Evolutionary conservation across 257 asterid genomes (phyloP), one percentile per base, ranked within the genome.

Genomic region (Handroanthus guayacan): DNA sequence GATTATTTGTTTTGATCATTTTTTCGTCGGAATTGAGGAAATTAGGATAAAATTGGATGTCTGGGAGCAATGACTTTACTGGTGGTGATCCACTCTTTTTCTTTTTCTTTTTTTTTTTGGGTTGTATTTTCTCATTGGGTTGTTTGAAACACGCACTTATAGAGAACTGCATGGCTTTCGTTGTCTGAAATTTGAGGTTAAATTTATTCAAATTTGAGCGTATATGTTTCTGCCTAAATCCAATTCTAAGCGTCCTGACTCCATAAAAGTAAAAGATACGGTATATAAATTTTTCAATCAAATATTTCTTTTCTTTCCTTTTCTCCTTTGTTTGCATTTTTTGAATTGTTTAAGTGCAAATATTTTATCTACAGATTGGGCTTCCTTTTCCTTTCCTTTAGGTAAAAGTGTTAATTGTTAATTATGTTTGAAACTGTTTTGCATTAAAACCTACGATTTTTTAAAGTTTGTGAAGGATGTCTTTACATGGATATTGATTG

Each of bases 41-140:
- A 63, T 64, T 17, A 61, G 74, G 45, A 17, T 17, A 54, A 17
- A 4, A 6, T n/a, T 20, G 50, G 17, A 25, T n/a, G 38, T 70
- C 1, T 58, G 54, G 74, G 61, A 77, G 84, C 66, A 61, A 74
- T 71, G 51, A 13, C 80, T 66, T 72, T 48, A 37, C 17, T 20
- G 39, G 64, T 18, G 72, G 62, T 74, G 12, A 63, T 17, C 17
- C 14, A 47, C 56, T 17, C 9, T 25, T 25, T 25, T 38, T 16
- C 17, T 63, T 17, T 13, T n/a, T n/a, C n/a, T 38, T 16, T 18
- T 5, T 37, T n/a, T 13, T 60, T 25, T 8, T 47, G 10, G 3
- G 8, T 56, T 9, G 44, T 13, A 0, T 20, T 38, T 4, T 37
- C 68, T 20, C 52, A 3, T 11, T 38, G 78, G 45, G 76, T n/a